Evolutionary conservation across 441 rosid species (phyloP), one percentile per base, ranked within the genome.

Genomic region (Populus hybrid): DNA sequence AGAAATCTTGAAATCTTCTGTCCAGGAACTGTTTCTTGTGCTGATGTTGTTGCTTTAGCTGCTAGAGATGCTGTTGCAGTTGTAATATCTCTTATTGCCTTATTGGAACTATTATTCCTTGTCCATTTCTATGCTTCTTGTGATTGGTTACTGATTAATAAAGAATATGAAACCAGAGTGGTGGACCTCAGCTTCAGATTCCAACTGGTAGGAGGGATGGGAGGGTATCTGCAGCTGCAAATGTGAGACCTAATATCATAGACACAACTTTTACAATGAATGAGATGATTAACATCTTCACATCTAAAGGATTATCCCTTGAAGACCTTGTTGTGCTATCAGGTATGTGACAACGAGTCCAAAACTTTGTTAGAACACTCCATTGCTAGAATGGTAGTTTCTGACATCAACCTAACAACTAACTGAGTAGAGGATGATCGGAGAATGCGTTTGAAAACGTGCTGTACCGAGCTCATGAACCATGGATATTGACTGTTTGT

Each of bases 201-300:
- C 93, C 86, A 26, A 88, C 88, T 0, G 98, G 99, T 4, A 81
- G 99, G 28, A 93, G 90, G 73, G 99, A 93, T 53, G 93, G 97
- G 28, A 84, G 69, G 59, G 75, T 76, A 45, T 90, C 92, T 56
- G 38, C 80, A 8, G 88, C 84, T 2, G 84, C 63, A 80, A 89
- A 89, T 77, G 97, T 95, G 8, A 87, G 97, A 80, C 88, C 92
- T 26, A 93, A 93, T 79, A 91, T 91, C 23, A 80, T 90, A 10
- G 99, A 93, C 50, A 93, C 98, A 7, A 89, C 89, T 66, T 95
- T 93, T 84, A 87, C 95, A 5, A 84, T 91, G 84, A 84, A 89
- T 68, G 89, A 90, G 67, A 91, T 92, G 96, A 84, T 86, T 21
- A 85, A 80, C 71, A 76, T 87, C 75, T 95, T 93, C 82, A 75